These are phyloP conservation scores for Pharnaceum exiguum DNA, from an alignment of 148 eudicot species.

Conservation along the genomic window DNA sequence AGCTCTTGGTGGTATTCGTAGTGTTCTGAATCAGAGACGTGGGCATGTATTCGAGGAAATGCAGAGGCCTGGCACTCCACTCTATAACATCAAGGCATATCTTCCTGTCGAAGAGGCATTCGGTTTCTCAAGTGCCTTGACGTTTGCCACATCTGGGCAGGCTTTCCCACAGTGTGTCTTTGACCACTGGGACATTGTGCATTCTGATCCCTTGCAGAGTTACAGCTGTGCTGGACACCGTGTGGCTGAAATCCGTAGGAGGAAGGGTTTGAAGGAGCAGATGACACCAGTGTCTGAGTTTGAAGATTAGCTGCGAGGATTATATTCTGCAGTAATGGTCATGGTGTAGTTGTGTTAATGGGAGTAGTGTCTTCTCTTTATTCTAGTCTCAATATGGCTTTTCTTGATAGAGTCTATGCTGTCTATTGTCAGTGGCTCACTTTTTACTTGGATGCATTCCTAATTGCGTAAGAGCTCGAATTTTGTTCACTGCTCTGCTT, in stretches of 20 bases:
- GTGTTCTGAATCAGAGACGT: conserved; percentile 74
- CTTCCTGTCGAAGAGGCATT: conserved; percentile 70
- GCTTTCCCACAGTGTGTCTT: conserved; percentile 80
- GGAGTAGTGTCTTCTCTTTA: too few species aligned
- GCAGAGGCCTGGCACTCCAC: conserved; percentile 76
- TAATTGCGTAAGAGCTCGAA: too few species aligned
- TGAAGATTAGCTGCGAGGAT: conserved; percentile 55
- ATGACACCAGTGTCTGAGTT: conserved; percentile 74
- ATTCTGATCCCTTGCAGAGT: conserved; percentile 53
- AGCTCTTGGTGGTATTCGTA: conserved; percentile 79
- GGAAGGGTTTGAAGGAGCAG: conserved; percentile 80
- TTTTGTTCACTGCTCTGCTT: too few species aligned
- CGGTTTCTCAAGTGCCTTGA: conserved; percentile 55
- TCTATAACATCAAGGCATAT: conserved; percentile 76
- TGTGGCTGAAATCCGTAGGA: conserved; percentile 35
- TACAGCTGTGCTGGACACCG: conserved; percentile 34
- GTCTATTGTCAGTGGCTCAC: too few species aligned
- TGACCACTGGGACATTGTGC: conserved; percentile 80
- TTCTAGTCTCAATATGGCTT: too few species aligned
- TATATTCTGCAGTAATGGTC: too few species aligned
- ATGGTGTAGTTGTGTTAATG: too few species aligned
- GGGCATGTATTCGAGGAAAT: conserved; percentile 79
- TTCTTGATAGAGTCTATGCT: too few species aligned
- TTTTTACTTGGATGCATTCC: too few species aligned
- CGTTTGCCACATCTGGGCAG: conserved; percentile 75